Evolutionary conservation across 352 stramenopile species (phyloP).

Genomic region (Phytophthora idaei): DNA sequence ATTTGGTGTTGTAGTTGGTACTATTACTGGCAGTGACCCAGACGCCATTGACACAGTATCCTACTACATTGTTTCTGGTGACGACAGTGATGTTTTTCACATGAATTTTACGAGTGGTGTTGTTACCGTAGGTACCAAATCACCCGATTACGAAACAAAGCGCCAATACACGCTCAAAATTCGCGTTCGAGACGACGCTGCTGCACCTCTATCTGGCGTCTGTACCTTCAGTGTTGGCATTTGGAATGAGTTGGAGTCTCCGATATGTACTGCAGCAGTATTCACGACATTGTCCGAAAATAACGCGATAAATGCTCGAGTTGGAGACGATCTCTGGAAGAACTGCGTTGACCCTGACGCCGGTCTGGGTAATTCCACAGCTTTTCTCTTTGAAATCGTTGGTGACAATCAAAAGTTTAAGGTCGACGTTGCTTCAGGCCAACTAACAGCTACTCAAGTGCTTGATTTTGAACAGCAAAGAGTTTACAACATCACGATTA

Average conservation of each 20-base stretch:
- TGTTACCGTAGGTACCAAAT: slow-evolving; percentile 44
- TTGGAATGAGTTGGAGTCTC: slow-evolving; percentile 45
- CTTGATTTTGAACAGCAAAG: slow-evolving; percentile 27
- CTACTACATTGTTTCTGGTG: slow-evolving; percentile 43
- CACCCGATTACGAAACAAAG: slow-evolving; percentile 53
- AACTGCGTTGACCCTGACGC: slow-evolving; percentile 55
- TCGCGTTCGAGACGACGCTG: slow-evolving; percentile 53
- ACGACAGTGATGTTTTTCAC: slow-evolving; percentile 49
- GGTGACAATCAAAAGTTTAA: slow-evolving; percentile 7
- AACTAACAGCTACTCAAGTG: slow-evolving; percentile 9
- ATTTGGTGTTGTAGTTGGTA: slow-evolving; percentile 30
- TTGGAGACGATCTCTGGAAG: slow-evolving; percentile 46
- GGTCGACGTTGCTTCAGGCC: slow-evolving; percentile 13
- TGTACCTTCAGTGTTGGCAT: slow-evolving; percentile 48
- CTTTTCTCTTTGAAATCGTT: slow-evolving; percentile 53
- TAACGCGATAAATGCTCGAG: slow-evolving; percentile 29
- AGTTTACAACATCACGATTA: slow-evolving; percentile 20
- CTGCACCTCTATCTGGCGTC: slow-evolving; percentile 31
- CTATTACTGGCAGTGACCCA: slow-evolving; percentile 42
- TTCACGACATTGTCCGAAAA: slow-evolving; percentile 26
- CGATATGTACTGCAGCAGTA: slow-evolving; percentile 9
- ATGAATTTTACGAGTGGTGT: slow-evolving; percentile 51
- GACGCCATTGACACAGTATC: slow-evolving; percentile 43
- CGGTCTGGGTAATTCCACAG: slow-evolving; percentile 14
- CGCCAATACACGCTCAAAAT: slow-evolving; percentile 43